phyloP scores from a whole-genome alignment of 176 grass and related monocot genomes.

The Calamus simplicifolius region DNA sequence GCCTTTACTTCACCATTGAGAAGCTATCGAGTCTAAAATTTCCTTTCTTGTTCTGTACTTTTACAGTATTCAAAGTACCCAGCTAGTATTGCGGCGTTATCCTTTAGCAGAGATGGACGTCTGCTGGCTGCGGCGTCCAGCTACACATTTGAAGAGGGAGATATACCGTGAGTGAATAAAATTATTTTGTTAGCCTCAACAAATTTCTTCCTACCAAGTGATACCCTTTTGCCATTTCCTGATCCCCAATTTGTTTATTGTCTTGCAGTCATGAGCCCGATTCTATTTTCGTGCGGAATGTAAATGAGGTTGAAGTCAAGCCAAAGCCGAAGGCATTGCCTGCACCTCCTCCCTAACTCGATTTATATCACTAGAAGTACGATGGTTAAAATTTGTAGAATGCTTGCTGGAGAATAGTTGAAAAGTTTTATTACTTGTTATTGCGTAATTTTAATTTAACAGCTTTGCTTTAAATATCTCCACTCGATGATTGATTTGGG shows the following conservation, averaged over 20 bases:
- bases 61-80: constrained; percentile 88
- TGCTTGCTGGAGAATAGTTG: too few relatives aligned
- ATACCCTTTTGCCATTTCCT: too few relatives aligned
- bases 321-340: constrained; percentile 84
- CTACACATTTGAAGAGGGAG: constrained; percentile 95
- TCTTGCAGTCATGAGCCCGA: constrained; percentile 81
- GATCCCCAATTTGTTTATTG: too few relatives aligned
- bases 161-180: constrained; percentile 52
- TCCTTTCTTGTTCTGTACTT: constrained; percentile 10
- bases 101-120: constrained; percentile 89
- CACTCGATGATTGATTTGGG: too few relatives aligned
- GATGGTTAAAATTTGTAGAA: too few relatives aligned
- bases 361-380: neutral
- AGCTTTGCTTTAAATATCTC: too few relatives aligned
- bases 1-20: neutral
- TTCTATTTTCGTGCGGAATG: constrained; percentile 65
- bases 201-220: neutral
- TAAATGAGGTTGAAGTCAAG: constrained; percentile 95
- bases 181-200: neutral
- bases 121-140: constrained; percentile 94
- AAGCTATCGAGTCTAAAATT: neutral
- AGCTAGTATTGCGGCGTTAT: constrained; percentile 78
- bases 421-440: too few relatives aligned
- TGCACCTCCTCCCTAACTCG: constrained; percentile 32
- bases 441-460: too few relatives aligned